These are phyloP conservation scores for Hypomontagnella submonticulosa DNA, from an alignment of 495 filamentous ascomycete species.

Conservation along the genomic window DNA sequence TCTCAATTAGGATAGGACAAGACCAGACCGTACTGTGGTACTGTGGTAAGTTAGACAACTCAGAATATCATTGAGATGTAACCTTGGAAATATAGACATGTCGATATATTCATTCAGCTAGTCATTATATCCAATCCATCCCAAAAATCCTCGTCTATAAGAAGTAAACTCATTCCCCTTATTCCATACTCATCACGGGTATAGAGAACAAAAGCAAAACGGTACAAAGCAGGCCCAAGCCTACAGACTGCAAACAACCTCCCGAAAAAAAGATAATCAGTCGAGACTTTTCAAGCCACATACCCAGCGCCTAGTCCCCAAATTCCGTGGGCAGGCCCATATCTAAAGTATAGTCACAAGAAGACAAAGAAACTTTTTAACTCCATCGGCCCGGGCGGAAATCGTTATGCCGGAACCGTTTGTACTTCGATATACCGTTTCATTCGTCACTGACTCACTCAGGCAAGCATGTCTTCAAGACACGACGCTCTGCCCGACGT, in stretches of 20 bases:
- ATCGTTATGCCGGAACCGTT: not conserved
- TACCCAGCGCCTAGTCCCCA: too few relatives aligned
- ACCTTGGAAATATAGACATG: not conserved
- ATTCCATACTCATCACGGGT: slow-evolving; percentile 40
- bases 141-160: slow-evolving; percentile 28
- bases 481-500: slow-evolving; percentile 7
- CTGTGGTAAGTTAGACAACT: too few relatives aligned
- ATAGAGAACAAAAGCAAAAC: slow-evolving; percentile 25
- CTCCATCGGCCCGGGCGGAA: too few relatives aligned
- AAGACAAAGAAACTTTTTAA: not conserved
- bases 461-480: slow-evolving; percentile 18
- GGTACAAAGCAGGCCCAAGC: slow-evolving; percentile 9
- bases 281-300: not conserved
- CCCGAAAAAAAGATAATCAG: too few relatives aligned
- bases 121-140: slow-evolving; percentile 19
- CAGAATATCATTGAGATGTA: too few relatives aligned
- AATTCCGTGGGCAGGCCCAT: too few relatives aligned
- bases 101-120: slow-evolving; percentile 35
- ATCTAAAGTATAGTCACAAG: not conserved
- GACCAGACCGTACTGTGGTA: too few relatives aligned
- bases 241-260: not conserved
- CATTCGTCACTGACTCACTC: slow-evolving; percentile 32
- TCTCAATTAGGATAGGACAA: not conserved
- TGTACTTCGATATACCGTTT: too few relatives aligned
- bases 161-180: slow-evolving; percentile 14